Evolutionary conservation across 768 basidiomycete species (phyloP).

Genomic region (Collybiopsis luxurians): DNA sequence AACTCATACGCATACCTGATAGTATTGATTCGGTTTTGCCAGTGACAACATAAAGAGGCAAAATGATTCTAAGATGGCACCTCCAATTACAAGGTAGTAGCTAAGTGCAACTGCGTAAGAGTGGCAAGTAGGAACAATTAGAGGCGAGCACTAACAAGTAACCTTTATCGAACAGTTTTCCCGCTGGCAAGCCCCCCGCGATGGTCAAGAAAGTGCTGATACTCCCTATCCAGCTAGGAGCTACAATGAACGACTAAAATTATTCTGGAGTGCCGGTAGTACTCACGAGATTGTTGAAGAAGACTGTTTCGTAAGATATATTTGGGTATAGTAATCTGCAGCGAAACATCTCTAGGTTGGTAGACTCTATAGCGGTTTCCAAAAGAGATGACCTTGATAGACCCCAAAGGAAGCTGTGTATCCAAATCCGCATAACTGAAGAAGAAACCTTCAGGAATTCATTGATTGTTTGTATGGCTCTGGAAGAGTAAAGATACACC

Average conservation of each 20-base stretch:
- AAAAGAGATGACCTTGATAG: constrained; percentile 39
- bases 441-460: constrained; percentile 23
- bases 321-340: constrained; percentile 37
- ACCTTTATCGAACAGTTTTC: constrained; percentile 46
- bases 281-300: constrained; percentile 36
- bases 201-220: constrained; percentile 41
- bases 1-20: constrained; percentile 31
- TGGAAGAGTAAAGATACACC: no score
- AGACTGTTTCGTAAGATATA: constrained; percentile 32
- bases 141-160: constrained; percentile 33
- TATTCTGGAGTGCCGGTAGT: not conserved
- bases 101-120: not conserved
- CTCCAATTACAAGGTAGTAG: not conserved
- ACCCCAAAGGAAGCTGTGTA: constrained; percentile 39
- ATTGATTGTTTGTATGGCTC: not conserved
- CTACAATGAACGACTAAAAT: not conserved
- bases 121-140: not conserved
- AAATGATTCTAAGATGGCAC: not conserved
- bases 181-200: constrained; percentile 36
- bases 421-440: constrained; percentile 37
- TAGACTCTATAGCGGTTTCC: no score
- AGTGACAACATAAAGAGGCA: constrained; percentile 52
- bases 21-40: constrained; percentile 42
- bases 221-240: constrained; percentile 24
- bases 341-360: not conserved